phyloP scores from a whole-genome alignment of 805 yeast genomes.

The Yamadazyma paraphyllophila region DNA sequence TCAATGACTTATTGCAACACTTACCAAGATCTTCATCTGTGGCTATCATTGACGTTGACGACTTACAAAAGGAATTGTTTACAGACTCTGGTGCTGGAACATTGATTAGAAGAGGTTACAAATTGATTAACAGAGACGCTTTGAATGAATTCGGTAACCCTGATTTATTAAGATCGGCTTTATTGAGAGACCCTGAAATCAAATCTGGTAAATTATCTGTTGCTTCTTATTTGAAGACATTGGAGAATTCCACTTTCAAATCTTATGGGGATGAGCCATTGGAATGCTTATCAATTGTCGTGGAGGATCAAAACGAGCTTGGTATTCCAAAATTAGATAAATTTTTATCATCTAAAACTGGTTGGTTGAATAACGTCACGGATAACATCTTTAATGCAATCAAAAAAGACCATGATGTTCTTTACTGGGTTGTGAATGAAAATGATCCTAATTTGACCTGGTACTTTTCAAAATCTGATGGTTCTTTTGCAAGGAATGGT shows the following conservation, averaged over 20 bases:
- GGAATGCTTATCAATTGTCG: slow-evolving; percentile 88
- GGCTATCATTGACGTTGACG: slow-evolving; percentile 93
- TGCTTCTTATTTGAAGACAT: slow-evolving; percentile 74
- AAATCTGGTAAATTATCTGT: slow-evolving; percentile 68
- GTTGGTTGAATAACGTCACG: slow-evolving; percentile 97
- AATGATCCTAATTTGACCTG: slow-evolving; percentile 88
- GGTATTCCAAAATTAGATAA: slow-evolving; percentile 73
- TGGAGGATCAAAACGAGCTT: slow-evolving; percentile 32
- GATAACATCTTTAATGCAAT: slow-evolving; percentile 89
- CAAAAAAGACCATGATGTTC: slow-evolving; percentile 64
- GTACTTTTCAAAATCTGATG: slow-evolving; percentile 91
- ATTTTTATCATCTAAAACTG: slow-evolving; percentile 81
- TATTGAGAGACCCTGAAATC: slow-evolving; percentile 75
- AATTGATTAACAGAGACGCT: slow-evolving; percentile 68
- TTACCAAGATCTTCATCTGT: slow-evolving; percentile 97
- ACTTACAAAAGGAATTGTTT: slow-evolving; percentile 93
- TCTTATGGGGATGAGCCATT: slow-evolving; percentile 94
- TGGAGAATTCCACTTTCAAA: slow-evolving; percentile 62
- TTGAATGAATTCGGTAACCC: slow-evolving; percentile 67
- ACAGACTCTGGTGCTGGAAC: slow-evolving; percentile 99
- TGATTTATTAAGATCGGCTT: slow-evolving; percentile 74
- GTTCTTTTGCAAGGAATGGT: slow-evolving; percentile 88
- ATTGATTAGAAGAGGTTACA: slow-evolving; percentile 94
- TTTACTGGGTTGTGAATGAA: slow-evolving; percentile 89
- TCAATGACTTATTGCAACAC: slow-evolving; percentile 88